Conservation (phyloP, 2,329 filamentous ascomycete genomes). For the Aschersonia sp. region DNA sequence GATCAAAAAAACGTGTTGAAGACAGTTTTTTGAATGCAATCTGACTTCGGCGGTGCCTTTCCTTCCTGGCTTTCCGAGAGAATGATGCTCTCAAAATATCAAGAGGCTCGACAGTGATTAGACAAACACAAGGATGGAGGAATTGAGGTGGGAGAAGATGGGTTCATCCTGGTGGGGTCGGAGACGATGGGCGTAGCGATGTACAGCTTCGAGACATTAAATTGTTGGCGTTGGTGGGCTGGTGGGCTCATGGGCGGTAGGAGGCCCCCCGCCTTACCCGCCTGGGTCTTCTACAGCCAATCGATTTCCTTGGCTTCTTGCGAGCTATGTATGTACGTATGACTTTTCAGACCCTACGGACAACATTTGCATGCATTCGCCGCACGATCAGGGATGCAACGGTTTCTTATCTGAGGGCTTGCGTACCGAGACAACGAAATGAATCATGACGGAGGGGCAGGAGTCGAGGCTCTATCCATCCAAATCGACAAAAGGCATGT, state of each 20-base stretch:
- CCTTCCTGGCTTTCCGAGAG: too few relatives aligned
- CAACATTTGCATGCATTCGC: too few relatives aligned
- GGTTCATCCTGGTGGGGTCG: not conserved
- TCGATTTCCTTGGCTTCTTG: not conserved
- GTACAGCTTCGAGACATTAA: not conserved
- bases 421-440: too few relatives aligned
- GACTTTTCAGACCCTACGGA: too few relatives aligned
- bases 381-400: too few relatives aligned
- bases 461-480: too few relatives aligned
- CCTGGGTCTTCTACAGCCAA: not conserved
- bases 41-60: too few relatives aligned
- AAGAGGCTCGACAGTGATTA: not conserved
- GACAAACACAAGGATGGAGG: not conserved
- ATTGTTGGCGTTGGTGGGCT: not conserved
- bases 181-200: not conserved
- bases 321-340: too few relatives aligned
- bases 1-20: not conserved
- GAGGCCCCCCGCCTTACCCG: not conserved
- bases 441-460: too few relatives aligned
- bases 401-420: too few relatives aligned
- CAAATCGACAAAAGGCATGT: too few relatives aligned
- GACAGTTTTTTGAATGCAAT: not conserved
- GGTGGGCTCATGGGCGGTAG: not conserved
- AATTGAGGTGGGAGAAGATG: not conserved
- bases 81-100: too few relatives aligned